Conservation (phyloP, 2,329 filamentous ascomycete species). For the Erysiphe pisi region DNA sequence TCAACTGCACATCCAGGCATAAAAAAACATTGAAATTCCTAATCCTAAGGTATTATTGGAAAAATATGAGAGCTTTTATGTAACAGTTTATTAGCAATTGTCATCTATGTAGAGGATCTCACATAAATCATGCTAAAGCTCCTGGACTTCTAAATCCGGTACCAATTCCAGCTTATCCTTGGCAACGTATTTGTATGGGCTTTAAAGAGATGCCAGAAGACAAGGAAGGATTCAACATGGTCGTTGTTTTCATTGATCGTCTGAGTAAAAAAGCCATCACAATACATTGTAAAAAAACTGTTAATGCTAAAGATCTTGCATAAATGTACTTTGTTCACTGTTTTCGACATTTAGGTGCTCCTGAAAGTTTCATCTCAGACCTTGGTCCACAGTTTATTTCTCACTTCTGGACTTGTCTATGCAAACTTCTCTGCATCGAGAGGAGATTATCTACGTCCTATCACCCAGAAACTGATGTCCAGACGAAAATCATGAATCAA, state of each 20-base stretch:
- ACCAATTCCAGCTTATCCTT: constrained; percentile 22
- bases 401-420: too few relatives aligned
- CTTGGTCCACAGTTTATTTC: constrained; percentile 30
- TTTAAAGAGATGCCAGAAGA: constrained; percentile 26
- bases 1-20: constrained; percentile 24
- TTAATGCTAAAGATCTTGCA: constrained; percentile 27
- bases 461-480: constrained; percentile 31
- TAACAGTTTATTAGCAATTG: neutral
- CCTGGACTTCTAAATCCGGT: constrained; percentile 27
- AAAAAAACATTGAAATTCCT: constrained; percentile 24
- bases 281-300: constrained; percentile 22
- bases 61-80: neutral
- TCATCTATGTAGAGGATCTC: constrained; percentile 15
- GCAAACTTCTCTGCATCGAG: constrained; percentile 30
- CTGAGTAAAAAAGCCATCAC: constrained; percentile 15
- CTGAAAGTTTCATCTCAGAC: constrained; percentile 30
- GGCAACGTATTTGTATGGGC: constrained; percentile 28
- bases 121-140: constrained; percentile 22
- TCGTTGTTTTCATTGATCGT: constrained; percentile 15
- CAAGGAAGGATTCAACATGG: constrained; percentile 10
- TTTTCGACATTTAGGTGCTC: constrained; percentile 26
- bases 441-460: constrained; percentile 30
- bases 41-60: neutral
- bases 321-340: constrained; percentile 29
- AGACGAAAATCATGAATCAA: constrained; percentile 31